Conservation (phyloP, 2,329 filamentous ascomycete genomes). For the Cordyceps pruinosa region DNA sequence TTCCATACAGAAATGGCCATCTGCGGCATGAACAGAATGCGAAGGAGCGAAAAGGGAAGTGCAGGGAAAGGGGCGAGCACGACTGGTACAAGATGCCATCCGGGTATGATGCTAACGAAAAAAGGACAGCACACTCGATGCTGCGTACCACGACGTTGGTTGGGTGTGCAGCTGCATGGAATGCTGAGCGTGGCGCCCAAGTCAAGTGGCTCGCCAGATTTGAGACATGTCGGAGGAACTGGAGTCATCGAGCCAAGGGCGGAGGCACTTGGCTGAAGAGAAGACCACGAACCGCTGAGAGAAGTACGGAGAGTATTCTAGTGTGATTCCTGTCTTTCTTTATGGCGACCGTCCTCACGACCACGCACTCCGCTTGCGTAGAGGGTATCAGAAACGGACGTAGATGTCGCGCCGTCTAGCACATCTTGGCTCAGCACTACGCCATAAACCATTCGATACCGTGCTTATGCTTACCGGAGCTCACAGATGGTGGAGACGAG, state of each 20-base stretch:
- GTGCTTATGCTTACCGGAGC: background rate
- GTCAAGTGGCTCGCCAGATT: slow-evolving; percentile 1
- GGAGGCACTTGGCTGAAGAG: background rate
- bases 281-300: no score
- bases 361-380: no score
- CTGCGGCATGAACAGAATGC: no score
- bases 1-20: no score
- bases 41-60: background rate
- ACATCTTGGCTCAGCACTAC: background rate
- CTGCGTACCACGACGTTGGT: background rate
- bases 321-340: no score
- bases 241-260: background rate
- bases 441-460: background rate
- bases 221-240: background rate
- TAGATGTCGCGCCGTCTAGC: background rate
- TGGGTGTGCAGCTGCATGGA: background rate
- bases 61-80: background rate
- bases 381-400: background rate
- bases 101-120: background rate
- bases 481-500: background rate
- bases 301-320: no score
- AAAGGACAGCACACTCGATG: background rate
- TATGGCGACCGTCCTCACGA: no score
- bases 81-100: background rate
- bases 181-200: background rate